These are phyloP conservation scores for Singerocomus inundabilis DNA, from an alignment of 1,284 basidiomycete species.

Conservation along the genomic window DNA sequence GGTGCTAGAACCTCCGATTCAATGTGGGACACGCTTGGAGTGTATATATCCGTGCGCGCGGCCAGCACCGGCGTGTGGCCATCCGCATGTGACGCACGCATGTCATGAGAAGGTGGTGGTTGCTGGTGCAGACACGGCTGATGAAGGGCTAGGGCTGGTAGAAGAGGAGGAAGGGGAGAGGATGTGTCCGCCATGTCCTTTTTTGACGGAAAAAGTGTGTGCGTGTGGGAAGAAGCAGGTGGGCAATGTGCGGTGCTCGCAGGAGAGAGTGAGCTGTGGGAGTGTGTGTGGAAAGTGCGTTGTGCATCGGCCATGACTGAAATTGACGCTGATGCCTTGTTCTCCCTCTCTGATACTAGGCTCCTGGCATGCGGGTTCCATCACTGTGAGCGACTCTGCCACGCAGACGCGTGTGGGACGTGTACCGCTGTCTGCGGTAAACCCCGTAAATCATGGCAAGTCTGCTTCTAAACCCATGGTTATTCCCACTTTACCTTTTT, in stretches of 20 bases:
- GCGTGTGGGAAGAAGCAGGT: constrained; percentile 85
- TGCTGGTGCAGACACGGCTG: constrained; percentile 24
- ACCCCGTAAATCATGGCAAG: constrained; percentile 74
- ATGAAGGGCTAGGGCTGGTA: constrained; percentile 19
- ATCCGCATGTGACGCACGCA: constrained; percentile 70
- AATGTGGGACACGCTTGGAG: constrained; percentile 75
- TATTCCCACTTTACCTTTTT: neutral
- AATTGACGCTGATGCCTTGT: neutral
- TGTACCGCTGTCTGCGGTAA: constrained; percentile 82
- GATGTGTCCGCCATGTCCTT: constrained; percentile 80
- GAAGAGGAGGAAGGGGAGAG: neutral
- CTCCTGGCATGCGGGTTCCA: constrained; percentile 83
- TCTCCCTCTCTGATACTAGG: constrained; percentile 32
- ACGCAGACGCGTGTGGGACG: constrained; percentile 72
- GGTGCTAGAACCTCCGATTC: constrained; percentile 65
- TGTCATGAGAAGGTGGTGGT: constrained; percentile 62
- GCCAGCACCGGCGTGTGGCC: constrained; percentile 74
- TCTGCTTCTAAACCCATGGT: constrained; percentile 9
- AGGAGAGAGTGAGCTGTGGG: constrained; percentile 82
- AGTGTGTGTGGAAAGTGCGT: constrained; percentile 68
- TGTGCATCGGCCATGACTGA: neutral
- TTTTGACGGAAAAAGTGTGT: constrained; percentile 74
- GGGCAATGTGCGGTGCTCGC: constrained; percentile 72
- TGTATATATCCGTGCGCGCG: constrained; percentile 81
- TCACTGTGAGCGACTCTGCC: constrained; percentile 77